phyloP scores from a whole-genome alignment of 345 rosid genomes.

The Syzygium aromaticum region DNA sequence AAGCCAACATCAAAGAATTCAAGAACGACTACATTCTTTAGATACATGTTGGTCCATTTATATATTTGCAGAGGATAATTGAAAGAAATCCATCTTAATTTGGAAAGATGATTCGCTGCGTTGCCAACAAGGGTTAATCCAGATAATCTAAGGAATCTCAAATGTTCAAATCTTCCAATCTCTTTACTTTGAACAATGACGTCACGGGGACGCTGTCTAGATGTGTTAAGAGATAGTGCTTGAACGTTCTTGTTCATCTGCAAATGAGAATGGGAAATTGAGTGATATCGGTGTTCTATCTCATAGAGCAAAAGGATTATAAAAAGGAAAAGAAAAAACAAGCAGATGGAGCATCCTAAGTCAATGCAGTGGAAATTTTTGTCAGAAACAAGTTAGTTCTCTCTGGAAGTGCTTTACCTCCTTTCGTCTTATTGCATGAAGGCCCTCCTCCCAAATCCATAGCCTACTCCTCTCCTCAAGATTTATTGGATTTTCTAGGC shows the following conservation, averaged over 20 bases:
- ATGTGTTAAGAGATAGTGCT: background rate
- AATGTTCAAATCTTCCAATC: background rate
- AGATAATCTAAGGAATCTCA: background rate
- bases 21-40: background rate
- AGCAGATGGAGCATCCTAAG: background rate
- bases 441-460: background rate
- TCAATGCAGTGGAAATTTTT: background rate
- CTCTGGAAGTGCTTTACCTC: background rate
- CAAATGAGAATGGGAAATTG: background rate
- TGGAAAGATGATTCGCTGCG: background rate
- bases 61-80: background rate
- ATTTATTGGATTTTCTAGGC: background rate
- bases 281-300: background rate
- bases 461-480: background rate
- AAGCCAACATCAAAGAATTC: background rate
- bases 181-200: background rate
- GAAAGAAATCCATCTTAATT: slow-evolving; percentile 6
- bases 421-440: background rate
- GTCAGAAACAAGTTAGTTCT: background rate
- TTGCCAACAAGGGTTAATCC: background rate
- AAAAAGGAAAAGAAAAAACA: too few relatives aligned
- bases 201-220: background rate
- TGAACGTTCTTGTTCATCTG: background rate
- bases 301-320: too few relatives aligned
- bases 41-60: background rate